Evolutionary conservation across 148 eudicot genomes (phyloP).

Genomic region (Vaccinium macrocarpon): DNA sequence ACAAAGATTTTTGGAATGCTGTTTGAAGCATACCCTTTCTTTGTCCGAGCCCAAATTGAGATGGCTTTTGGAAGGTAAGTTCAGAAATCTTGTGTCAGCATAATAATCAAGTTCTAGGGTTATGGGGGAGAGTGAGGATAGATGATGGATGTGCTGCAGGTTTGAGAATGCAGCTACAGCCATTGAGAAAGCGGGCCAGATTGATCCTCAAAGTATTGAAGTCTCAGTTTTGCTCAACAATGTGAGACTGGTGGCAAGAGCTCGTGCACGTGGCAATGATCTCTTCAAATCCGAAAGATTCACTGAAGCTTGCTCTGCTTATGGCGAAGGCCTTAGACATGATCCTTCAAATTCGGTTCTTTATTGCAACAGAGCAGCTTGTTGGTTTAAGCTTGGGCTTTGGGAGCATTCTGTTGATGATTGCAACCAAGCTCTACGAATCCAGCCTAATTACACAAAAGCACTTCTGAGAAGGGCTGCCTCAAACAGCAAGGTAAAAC

Average conservation of each 20-base stretch:
- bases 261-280: constrained; percentile 89
- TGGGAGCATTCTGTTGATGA: constrained; percentile 83
- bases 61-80: constrained; percentile 91
- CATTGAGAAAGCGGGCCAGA: constrained; percentile 61
- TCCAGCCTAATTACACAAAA: constrained; percentile 78
- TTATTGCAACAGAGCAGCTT: constrained; percentile 92
- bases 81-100: constrained; percentile 16
- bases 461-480: constrained; percentile 90
- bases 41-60: constrained; percentile 78
- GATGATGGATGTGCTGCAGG: constrained; percentile 67
- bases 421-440: constrained; percentile 72
- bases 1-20: constrained; percentile 79
- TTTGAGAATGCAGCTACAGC: constrained; percentile 69
- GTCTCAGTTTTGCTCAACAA: constrained; percentile 49
- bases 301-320: constrained; percentile 89
- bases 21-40: constrained; percentile 69
- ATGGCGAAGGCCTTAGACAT: constrained; percentile 77
- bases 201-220: constrained; percentile 64
- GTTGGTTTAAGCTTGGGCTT: constrained; percentile 77
- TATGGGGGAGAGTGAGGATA: constrained; percentile 29
- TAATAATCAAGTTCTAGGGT: constrained; percentile 21
- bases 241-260: constrained; percentile 62
- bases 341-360: constrained; percentile 82
- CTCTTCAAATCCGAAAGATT: constrained; percentile 75
- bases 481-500: constrained; percentile 67